These are phyloP conservation scores for Hymenoscyphus occultus DNA, from an alignment of 2,329 filamentous ascomycete genomes.

Conservation along the genomic window DNA sequence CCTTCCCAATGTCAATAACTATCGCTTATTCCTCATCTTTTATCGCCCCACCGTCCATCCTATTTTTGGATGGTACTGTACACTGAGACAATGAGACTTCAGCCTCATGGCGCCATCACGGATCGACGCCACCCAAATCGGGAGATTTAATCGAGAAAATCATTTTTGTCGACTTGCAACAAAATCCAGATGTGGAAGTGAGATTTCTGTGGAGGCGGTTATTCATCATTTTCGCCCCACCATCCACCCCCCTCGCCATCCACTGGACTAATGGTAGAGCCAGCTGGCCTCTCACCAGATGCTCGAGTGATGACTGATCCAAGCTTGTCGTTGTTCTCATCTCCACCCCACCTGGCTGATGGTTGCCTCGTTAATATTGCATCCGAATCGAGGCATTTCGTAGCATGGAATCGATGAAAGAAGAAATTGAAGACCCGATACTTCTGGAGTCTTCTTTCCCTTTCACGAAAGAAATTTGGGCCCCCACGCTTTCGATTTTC, in stretches of 20 bases:
- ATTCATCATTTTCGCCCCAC: too few species aligned
- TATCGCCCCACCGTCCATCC: too few species aligned
- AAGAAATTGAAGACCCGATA: neutral
- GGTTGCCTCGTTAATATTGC: neutral
- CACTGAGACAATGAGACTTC: neutral
- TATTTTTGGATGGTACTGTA: neutral
- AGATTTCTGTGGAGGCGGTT: neutral
- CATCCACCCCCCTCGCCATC: neutral
- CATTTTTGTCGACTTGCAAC: conserved; percentile 1
- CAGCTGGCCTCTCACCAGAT: neutral
- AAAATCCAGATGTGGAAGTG: neutral
- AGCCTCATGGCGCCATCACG: neutral
- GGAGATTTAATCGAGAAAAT: conserved; percentile 3
- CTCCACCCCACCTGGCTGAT: neutral
- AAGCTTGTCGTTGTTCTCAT: neutral
- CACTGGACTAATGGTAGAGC: neutral
- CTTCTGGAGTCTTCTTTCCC: neutral
- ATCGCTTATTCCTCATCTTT: too few species aligned
- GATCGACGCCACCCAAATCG: neutral
- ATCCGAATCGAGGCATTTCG: neutral
- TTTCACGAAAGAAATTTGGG: neutral
- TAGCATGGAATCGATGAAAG: neutral
- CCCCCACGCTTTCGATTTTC: neutral
- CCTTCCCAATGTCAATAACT: neutral
- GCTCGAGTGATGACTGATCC: neutral